A percentile compares a stretch with the other conserved stretches of the same genome.
Conservation (phyloP, 106 monocot species). For the Hemerocallis citrina region DNA sequence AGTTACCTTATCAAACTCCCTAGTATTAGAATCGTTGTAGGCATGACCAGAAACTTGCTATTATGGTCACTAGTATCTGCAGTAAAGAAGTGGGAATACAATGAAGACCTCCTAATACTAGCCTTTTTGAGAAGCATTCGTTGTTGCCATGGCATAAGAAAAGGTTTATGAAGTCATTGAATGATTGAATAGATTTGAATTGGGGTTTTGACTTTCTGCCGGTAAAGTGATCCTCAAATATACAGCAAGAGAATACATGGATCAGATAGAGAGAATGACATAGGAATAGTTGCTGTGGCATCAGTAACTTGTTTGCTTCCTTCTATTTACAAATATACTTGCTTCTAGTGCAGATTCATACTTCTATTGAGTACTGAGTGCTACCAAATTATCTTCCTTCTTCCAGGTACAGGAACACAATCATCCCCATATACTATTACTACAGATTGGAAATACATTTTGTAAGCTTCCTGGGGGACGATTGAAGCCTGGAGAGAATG, state of each 20-base stretch:
- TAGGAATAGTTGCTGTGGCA: neutral
- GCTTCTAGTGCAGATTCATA: neutral
- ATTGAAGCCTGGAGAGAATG: slow-evolving; percentile 97
- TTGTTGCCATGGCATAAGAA: too few relatives aligned
- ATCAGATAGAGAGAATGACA: neutral
- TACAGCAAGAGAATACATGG: neutral
- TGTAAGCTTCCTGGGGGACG: slow-evolving; percentile 99
- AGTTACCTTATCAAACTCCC: too few relatives aligned
- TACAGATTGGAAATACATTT: slow-evolving; percentile 99
- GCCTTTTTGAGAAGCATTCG: too few relatives aligned
- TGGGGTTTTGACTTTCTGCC: neutral
- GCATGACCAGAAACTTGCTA: too few relatives aligned
- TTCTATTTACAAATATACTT: neutral
- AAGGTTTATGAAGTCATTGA: too few relatives aligned
- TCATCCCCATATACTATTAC: slow-evolving; percentile 86
- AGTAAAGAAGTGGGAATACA: too few relatives aligned
- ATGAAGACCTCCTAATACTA: too few relatives aligned
- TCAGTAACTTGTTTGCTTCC: neutral
- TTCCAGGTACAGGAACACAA: slow-evolving; percentile 96
- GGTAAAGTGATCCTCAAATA: neutral
- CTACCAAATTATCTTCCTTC: neutral
- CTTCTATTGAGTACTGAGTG: neutral
- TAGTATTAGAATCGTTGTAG: too few relatives aligned
- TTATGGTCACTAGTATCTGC: too few relatives aligned
- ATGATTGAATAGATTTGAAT: neutral